phyloP scores from a whole-genome alignment of 345 rosid genomes.

The Bretschneidera sinensis region DNA sequence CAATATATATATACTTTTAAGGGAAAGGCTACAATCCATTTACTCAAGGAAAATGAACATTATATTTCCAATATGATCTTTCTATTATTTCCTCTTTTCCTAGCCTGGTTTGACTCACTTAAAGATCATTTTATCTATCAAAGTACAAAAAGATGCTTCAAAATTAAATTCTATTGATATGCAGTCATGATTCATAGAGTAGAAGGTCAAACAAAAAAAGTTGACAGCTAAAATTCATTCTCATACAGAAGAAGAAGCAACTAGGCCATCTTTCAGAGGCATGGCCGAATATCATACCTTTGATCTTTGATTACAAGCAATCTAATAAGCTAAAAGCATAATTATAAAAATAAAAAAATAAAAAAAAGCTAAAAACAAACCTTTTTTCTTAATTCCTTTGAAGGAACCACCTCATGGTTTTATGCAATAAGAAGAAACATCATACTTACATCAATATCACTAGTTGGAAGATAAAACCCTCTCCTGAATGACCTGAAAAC shows the following conservation, averaged over 20 bases:
- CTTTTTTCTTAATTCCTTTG: no score
- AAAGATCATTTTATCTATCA: no score
- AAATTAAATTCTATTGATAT: no score
- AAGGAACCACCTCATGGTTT: background rate
- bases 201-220: background rate
- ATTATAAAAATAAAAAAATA: no score
- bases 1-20: background rate
- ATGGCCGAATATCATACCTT: background rate
- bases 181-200: background rate
- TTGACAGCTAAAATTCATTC: background rate
- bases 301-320: background rate
- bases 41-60: background rate
- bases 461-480: slow-evolving; percentile 87
- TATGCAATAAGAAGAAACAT: background rate
- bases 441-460: slow-evolving; percentile 89
- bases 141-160: no score
- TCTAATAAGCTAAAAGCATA: background rate
- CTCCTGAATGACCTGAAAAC: slow-evolving; percentile 84
- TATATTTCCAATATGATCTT: background rate
- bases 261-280: background rate
- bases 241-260: background rate
- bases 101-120: no score
- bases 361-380: no score
- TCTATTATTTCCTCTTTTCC: background rate
- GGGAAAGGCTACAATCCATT: background rate